Conservation (phyloP, 2,329 filamentous ascomycete genomes). For the Orbilia oligospora region DNA sequence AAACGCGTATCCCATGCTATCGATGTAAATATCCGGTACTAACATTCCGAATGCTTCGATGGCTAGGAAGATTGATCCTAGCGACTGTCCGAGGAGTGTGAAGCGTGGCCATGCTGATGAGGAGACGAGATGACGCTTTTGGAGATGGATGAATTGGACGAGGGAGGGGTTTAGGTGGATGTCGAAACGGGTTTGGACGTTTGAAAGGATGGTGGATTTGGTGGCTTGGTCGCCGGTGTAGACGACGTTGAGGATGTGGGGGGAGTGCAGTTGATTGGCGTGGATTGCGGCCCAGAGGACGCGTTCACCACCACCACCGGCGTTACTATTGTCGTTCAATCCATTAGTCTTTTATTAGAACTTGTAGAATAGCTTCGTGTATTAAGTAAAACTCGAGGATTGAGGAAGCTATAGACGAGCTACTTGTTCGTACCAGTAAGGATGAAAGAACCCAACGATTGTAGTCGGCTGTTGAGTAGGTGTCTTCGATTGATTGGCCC, state of each 20-base stretch:
- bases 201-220: constrained; percentile 82
- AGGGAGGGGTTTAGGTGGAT: constrained; percentile 87
- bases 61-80: constrained; percentile 88
- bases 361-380: constrained; percentile 38
- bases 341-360: constrained; percentile 42
- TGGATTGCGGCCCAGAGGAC: constrained; percentile 96
- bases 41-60: constrained; percentile 94
- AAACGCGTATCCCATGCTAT: constrained; percentile 99
- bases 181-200: constrained; percentile 90
- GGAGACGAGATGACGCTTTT: constrained; percentile 87
- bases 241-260: constrained; percentile 87
- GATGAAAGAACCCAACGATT: constrained; percentile 95
- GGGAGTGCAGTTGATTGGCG: constrained; percentile 90
- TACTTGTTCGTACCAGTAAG: constrained; percentile 79
- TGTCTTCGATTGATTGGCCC: neutral
- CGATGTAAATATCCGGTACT: constrained; percentile 92
- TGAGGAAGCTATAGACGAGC: constrained; percentile 18
- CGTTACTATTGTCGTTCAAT: constrained; percentile 75
- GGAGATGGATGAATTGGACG: constrained; percentile 89
- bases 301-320: constrained; percentile 93
- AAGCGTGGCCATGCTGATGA: constrained; percentile 90
- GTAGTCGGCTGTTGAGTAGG: constrained; percentile 30
- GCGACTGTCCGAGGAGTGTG: constrained; percentile 91
- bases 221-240: constrained; percentile 97
- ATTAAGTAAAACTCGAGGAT: neutral